phyloP scores from a whole-genome alignment of 106 monocot species.

The Apostasia ramifera region DNA sequence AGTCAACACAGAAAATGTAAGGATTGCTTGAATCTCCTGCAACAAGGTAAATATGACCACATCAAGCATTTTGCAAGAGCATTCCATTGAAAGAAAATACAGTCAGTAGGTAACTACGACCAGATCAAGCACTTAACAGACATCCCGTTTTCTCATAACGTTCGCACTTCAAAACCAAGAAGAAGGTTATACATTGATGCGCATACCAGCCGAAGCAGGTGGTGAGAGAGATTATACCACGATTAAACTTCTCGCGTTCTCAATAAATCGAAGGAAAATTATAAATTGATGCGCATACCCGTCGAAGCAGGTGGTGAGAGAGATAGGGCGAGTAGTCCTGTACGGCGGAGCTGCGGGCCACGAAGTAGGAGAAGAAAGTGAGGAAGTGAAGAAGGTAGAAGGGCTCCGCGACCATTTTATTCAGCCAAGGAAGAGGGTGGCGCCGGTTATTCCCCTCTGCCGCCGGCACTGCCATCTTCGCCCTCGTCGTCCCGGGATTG shows the following conservation, averaged over 20 bases:
- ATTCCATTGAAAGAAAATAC: too few species aligned
- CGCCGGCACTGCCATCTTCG: slow-evolving; percentile 10
- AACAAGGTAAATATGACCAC: not conserved
- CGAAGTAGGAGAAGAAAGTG: slow-evolving; percentile 91
- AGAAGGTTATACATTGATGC: too few species aligned
- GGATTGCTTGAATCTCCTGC: slow-evolving; percentile 83
- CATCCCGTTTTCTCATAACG: too few species aligned
- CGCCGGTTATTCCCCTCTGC: slow-evolving; percentile 1
- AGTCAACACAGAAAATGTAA: slow-evolving; percentile 41
- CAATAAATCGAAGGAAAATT: too few species aligned
- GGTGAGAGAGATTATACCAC: slow-evolving; percentile 17
- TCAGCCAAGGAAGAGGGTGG: slow-evolving; percentile 68
- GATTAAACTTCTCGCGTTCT: too few species aligned
- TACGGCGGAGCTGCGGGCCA: slow-evolving; percentile 39
- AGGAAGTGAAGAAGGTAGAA: slow-evolving; percentile 79
- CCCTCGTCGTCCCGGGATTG: not conserved
- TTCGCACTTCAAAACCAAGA: too few species aligned
- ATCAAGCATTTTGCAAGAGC: not conserved
- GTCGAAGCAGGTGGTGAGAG: slow-evolving; percentile 41
- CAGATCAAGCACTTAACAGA: not conserved
- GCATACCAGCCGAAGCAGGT: slow-evolving; percentile 52
- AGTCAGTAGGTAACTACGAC: too few species aligned
- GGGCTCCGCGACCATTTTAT: slow-evolving; percentile 64
- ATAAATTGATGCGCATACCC: slow-evolving; percentile 18
- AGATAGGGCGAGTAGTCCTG: slow-evolving; percentile 26